Conservation (phyloP, 2,329 filamentous ascomycete genomes). For the Exophiala lecanii-corni region DNA sequence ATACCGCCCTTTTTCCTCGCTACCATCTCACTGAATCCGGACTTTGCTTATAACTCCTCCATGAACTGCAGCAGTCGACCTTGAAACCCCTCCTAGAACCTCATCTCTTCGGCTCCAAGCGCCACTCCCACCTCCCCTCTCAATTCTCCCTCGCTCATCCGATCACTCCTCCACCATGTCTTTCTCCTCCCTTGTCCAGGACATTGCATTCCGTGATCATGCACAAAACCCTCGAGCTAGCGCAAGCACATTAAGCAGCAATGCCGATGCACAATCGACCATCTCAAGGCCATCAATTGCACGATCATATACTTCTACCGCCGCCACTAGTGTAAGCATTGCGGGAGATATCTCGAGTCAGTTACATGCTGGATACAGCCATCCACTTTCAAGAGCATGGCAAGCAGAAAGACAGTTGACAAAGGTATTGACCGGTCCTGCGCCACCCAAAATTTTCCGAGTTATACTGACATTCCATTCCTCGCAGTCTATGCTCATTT, state of each 20-base stretch:
- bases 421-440: conserved; percentile 53
- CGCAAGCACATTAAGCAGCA: conserved; percentile 17
- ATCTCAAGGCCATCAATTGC: conserved; percentile 37
- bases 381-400: conserved; percentile 74
- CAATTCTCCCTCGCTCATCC: no score
- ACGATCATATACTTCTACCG: conserved; percentile 44
- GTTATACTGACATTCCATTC: not conserved
- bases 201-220: conserved; percentile 43
- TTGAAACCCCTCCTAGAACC: no score
- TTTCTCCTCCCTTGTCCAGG: conserved; percentile 48
- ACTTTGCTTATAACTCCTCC: no score
- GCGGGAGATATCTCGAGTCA: conserved; percentile 71
- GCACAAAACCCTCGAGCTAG: conserved; percentile 21
- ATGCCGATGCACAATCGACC: conserved; percentile 40
- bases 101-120: no score
- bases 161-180: no score
- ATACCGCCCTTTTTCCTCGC: no score
- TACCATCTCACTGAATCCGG: no score
- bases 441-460: not conserved
- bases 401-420: conserved; percentile 80
- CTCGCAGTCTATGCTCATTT: conserved; percentile 90
- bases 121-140: no score
- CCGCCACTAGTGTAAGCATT: conserved; percentile 49
- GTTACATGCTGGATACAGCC: conserved; percentile 76
- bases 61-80: no score